These are phyloP conservation scores for Aspergillus udagawae DNA, from an alignment of 2,329 filamentous ascomycete genomes.

Conservation along the genomic window DNA sequence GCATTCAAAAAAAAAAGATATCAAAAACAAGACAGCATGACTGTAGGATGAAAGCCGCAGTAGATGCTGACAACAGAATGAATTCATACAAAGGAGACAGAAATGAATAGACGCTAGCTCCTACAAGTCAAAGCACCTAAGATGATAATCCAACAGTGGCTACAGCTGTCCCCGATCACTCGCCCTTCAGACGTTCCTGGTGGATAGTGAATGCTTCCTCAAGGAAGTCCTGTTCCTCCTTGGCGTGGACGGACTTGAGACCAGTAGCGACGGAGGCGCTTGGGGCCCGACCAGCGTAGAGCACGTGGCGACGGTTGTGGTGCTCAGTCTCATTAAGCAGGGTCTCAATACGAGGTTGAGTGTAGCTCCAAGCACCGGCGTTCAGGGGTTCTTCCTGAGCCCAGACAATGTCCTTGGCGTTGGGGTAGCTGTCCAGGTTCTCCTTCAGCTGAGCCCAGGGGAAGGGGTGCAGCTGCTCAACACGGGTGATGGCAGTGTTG, in stretches of 20 bases:
- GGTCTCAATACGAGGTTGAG: slow-evolving; percentile 96
- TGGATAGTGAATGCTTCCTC: slow-evolving; percentile 59
- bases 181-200: slow-evolving; percentile 64
- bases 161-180: slow-evolving; percentile 39
- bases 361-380: slow-evolving; percentile 93
- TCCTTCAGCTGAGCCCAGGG: slow-evolving; percentile 96
- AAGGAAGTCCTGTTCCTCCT: slow-evolving; percentile 86
- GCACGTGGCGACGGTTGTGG: slow-evolving; percentile 89
- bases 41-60: slow-evolving; percentile 8
- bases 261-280: slow-evolving; percentile 93
- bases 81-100: slow-evolving; percentile 27
- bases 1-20: slow-evolving; percentile 8
- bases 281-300: slow-evolving; percentile 93
- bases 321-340: slow-evolving; percentile 87
- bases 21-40: slow-evolving; percentile 21
- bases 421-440: slow-evolving; percentile 94
- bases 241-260: slow-evolving; percentile 79
- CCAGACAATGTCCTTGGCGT: slow-evolving; percentile 97
- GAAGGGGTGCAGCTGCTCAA: slow-evolving; percentile 98
- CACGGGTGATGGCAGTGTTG: slow-evolving; percentile 87
- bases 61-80: slow-evolving; percentile 17
- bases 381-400: slow-evolving; percentile 97
- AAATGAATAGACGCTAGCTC: slow-evolving; percentile 25
- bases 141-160: slow-evolving; percentile 13
- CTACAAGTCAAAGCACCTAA: slow-evolving; percentile 23